phyloP scores from a whole-genome alignment of 768 basidiomycete genomes.

The Dioszegia crocea region DNA sequence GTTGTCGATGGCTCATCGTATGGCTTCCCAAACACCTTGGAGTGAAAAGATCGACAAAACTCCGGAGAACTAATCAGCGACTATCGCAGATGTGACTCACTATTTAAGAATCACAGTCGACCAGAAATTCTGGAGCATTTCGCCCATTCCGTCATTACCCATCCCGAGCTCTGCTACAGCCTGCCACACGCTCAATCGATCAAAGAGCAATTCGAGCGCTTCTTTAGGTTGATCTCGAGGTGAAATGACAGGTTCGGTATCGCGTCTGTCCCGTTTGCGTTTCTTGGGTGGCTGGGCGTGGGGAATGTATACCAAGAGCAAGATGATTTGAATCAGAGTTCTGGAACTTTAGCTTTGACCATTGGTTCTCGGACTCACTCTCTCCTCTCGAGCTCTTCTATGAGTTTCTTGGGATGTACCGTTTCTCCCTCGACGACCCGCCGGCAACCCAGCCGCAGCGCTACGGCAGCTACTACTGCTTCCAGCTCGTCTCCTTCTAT shows the following conservation, averaged over 20 bases:
- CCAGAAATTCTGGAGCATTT: slow-evolving; percentile 31
- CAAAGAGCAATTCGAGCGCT: slow-evolving; percentile 37
- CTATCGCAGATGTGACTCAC: slow-evolving; percentile 18
- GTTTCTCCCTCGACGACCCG: slow-evolving; percentile 16
- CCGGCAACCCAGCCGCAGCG: slow-evolving; percentile 21
- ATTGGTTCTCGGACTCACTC: too few relatives aligned
- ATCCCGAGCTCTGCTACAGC: slow-evolving; percentile 36
- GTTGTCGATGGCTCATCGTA: slow-evolving; percentile 18
- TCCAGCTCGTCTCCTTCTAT: neutral
- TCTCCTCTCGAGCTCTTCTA: slow-evolving; percentile 41
- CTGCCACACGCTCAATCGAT: slow-evolving; percentile 43
- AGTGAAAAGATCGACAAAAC: slow-evolving; percentile 30
- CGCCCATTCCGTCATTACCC: slow-evolving; percentile 19
- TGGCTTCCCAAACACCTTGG: slow-evolving; percentile 38
- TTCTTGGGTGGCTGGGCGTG: slow-evolving; percentile 16
- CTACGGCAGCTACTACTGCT: slow-evolving; percentile 10
- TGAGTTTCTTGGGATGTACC: slow-evolving; percentile 18
- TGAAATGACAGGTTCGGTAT: neutral
- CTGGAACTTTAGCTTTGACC: too few relatives aligned
- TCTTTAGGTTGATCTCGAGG: slow-evolving; percentile 27
- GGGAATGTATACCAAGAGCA: slow-evolving; percentile 22
- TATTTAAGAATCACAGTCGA: slow-evolving; percentile 21
- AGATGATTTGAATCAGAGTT: slow-evolving; percentile 34
- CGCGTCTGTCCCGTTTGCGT: slow-evolving; percentile 21
- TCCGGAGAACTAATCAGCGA: slow-evolving; percentile 23